Conservation (phyloP, 345 rosid species). For the Moricandia arvensis region DNA sequence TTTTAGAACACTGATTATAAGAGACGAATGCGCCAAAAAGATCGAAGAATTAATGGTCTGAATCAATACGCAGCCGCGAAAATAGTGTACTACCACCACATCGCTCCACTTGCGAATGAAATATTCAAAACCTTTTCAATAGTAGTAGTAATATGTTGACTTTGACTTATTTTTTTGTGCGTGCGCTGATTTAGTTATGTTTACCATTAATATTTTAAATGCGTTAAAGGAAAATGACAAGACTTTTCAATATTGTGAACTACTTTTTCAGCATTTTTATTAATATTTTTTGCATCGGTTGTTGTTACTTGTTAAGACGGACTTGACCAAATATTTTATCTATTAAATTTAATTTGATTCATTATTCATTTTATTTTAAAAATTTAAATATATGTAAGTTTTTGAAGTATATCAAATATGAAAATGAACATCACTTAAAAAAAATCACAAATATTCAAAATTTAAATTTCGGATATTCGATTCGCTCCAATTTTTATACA, state of each 20-base stretch:
- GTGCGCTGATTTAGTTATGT: background rate
- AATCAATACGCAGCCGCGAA: slow-evolving; percentile 4
- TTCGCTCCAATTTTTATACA: too few species aligned
- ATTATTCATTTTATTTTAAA: too few species aligned
- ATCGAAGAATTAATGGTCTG: background rate
- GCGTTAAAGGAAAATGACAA: background rate
- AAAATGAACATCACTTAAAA: too few species aligned
- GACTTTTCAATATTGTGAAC: slow-evolving; percentile 18
- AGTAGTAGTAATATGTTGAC: slow-evolving; percentile 6
- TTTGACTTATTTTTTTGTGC: background rate
- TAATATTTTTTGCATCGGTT: background rate
- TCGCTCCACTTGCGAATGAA: slow-evolving; percentile 13
- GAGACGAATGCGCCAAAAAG: background rate
- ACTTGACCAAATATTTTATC: too few species aligned
- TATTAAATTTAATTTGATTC: too few species aligned
- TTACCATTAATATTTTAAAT: background rate
- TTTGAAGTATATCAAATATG: too few species aligned
- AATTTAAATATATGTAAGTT: too few species aligned
- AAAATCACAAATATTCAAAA: too few species aligned
- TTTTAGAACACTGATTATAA: too few species aligned
- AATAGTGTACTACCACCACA: background rate
- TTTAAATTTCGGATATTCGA: too few species aligned
- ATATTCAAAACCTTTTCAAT: slow-evolving; percentile 6
- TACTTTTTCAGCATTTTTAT: background rate
- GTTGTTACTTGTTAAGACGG: too few species aligned